Base-by-base conservation (phyloP, 2,329 filamentous ascomycete genomes). In the Botrytis byssoidea region DNA sequence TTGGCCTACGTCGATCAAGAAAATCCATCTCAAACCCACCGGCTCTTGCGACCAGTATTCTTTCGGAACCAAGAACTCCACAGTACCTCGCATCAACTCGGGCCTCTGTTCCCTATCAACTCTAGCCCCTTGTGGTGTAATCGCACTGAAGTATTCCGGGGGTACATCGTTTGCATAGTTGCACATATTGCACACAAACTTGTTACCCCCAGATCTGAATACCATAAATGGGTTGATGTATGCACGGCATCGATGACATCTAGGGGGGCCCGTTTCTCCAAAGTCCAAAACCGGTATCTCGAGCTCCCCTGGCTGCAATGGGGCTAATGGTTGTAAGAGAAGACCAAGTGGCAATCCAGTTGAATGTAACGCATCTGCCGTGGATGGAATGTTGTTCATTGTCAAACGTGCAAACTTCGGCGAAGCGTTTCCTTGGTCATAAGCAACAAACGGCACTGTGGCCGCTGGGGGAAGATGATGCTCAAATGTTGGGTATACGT, bases 191-290 rank as follows among this genome's bases (percentile, higher is more conserved):
- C 96, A 99, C 70, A 97, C 94, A 82, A 97, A 97, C 82, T 97
- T 97, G 84, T 95, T 97, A 73, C 96, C 96, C 55, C 95, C 95
- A 25, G 92, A 92, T 74, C 92, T 89, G 87, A 99, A 99, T 81
- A 95, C 93, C 96, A 99, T 98, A 82, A 99, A 99, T 2, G 96
- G 96, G 81, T 99, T 99, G 84, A 99, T 97, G 83, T 99, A 99
- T 22, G 95, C 92, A 81, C 96, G 89, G 85, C 96, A 99, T 84
- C 96, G 88, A 79, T 93, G 90, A 83, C 96, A 99, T 82, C 96
- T 89, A 35, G 96, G 96, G 59, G 96, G 96, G 0, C 96, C 96
- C 57, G 85, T 85, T 60, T 98, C 94, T 67, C 96, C 96, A 86
- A 98, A 99, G 83, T 99, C 96, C 37, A 99, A 87, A 7, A 99